A percentile compares a stretch with the other conserved stretches of the same genome.
phyloP scores from a whole-genome alignment of 2,329 filamentous ascomycete species.

The Elsinoe arachidis region DNA sequence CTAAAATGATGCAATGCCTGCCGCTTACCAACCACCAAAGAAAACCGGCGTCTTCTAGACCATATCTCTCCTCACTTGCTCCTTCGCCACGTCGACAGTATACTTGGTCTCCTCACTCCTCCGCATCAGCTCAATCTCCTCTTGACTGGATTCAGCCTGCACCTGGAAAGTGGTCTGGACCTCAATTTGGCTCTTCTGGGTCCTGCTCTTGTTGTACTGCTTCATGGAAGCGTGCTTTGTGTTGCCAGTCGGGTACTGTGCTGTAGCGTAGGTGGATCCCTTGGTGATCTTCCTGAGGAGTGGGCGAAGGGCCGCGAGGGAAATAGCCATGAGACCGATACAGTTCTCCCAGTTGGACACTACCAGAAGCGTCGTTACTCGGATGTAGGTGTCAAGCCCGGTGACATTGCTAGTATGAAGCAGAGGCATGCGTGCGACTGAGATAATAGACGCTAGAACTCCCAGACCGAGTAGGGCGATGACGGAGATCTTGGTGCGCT shows the following conservation, averaged over 20 bases:
- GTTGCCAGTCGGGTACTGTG: neutral
- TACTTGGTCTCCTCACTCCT: neutral
- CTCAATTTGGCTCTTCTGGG: neutral
- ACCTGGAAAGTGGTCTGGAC: constrained; percentile 1
- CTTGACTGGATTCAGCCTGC: neutral
- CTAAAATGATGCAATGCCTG: neutral
- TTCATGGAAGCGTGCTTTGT: neutral
- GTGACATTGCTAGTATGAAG: neutral
- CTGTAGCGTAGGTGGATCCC: neutral
- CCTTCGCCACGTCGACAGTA: neutral
- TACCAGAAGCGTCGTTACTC: neutral
- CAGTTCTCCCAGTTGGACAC: constrained; percentile 11
- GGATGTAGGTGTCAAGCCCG: neutral
- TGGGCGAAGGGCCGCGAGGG: neutral
- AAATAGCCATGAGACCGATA: constrained; percentile 6
- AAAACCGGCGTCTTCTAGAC: neutral
- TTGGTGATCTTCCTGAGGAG: neutral
- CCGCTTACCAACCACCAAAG: neutral
- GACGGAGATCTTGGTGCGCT: constrained; percentile 8
- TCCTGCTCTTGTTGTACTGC: neutral
- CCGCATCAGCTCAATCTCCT: constrained; percentile 9
- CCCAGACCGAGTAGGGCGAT: neutral
- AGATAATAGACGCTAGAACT: neutral
- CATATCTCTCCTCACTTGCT: neutral
- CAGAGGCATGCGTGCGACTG: neutral